A percentile compares a stretch with the other conserved stretches of the same genome.
These are phyloP conservation scores for Cladosporium halotolerans DNA, from an alignment of 2,329 filamentous ascomycete species.

Conservation along the genomic window DNA sequence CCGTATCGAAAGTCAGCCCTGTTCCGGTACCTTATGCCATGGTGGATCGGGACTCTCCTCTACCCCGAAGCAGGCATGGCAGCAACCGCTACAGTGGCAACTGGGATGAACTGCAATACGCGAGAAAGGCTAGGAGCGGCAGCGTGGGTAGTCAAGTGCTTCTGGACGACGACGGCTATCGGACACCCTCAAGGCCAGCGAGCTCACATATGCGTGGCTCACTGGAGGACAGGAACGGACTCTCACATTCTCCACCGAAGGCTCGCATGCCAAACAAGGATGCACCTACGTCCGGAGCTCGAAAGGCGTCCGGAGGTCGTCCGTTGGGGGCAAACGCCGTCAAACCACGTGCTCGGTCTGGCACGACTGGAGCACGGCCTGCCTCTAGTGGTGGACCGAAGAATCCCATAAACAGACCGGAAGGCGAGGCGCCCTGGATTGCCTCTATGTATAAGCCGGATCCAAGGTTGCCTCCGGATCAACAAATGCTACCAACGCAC, in stretches of 20 bases:
- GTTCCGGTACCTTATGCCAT: slow-evolving; percentile 66
- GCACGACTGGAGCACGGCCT: slow-evolving; percentile 14
- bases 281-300: slow-evolving; percentile 29
- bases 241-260: slow-evolving; percentile 30
- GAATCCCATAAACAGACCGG: slow-evolving; percentile 66
- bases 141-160: slow-evolving; percentile 52
- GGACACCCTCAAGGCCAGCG: slow-evolving; percentile 35
- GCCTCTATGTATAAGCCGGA: slow-evolving; percentile 93
- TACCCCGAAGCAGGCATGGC: slow-evolving; percentile 53
- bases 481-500: slow-evolving; percentile 91
- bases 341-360: slow-evolving; percentile 10
- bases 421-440: slow-evolving; percentile 95
- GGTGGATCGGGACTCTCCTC: slow-evolving; percentile 66
- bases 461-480: slow-evolving; percentile 84
- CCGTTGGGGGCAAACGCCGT: background rate
- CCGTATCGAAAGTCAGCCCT: slow-evolving; percentile 73
- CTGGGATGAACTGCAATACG: slow-evolving; percentile 37
- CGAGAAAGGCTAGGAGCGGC: slow-evolving; percentile 59
- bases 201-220: slow-evolving; percentile 20
- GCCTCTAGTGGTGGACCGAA: slow-evolving; percentile 32
- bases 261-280: slow-evolving; percentile 35
- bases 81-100: slow-evolving; percentile 52
- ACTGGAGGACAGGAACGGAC: slow-evolving; percentile 15
- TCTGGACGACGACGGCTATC: slow-evolving; percentile 44
- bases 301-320: slow-evolving; percentile 15